These are phyloP conservation scores for Aspergillus sergii DNA, from an alignment of 2,329 filamentous ascomycete species.

Conservation along the genomic window DNA sequence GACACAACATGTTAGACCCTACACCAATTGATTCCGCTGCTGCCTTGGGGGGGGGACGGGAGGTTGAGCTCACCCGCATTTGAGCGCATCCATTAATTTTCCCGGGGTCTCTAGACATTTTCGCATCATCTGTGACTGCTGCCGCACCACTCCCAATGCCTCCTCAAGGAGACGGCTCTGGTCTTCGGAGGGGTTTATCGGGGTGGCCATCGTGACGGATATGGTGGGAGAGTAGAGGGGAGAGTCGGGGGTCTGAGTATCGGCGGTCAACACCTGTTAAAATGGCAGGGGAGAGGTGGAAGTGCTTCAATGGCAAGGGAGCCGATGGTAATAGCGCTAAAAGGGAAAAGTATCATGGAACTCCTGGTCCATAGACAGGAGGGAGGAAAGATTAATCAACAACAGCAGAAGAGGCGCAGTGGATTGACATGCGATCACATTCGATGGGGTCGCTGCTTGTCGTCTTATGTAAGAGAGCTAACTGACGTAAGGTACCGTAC, in stretches of 20 bases:
- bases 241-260: slow-evolving; percentile 19
- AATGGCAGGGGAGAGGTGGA: slow-evolving; percentile 16
- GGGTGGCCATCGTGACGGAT: slow-evolving; percentile 49
- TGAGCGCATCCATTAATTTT: slow-evolving; percentile 99
- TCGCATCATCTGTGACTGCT: slow-evolving; percentile 96
- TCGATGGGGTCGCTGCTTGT: neutral
- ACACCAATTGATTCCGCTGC: slow-evolving; percentile 20
- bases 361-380: slow-evolving; percentile 31
- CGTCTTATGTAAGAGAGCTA: neutral
- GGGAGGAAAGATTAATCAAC: slow-evolving; percentile 12
- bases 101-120: slow-evolving; percentile 95
- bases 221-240: slow-evolving; percentile 23
- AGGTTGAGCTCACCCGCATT: slow-evolving; percentile 80
- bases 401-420: slow-evolving; percentile 4
- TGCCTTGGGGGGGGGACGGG: slow-evolving; percentile 26
- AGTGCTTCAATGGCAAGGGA: slow-evolving; percentile 17
- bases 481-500: slow-evolving; percentile 4
- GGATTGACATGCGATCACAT: slow-evolving; percentile 1
- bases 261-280: slow-evolving; percentile 31
- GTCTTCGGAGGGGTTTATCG: slow-evolving; percentile 70
- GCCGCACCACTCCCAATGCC: slow-evolving; percentile 92
- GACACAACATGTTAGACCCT: slow-evolving; percentile 11
- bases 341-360: slow-evolving; percentile 16
- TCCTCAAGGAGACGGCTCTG: slow-evolving; percentile 94
- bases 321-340: slow-evolving; percentile 5